Conservation (phyloP, 1,284 basidiomycete species). For the Ceratobasidium sp. region DNA sequence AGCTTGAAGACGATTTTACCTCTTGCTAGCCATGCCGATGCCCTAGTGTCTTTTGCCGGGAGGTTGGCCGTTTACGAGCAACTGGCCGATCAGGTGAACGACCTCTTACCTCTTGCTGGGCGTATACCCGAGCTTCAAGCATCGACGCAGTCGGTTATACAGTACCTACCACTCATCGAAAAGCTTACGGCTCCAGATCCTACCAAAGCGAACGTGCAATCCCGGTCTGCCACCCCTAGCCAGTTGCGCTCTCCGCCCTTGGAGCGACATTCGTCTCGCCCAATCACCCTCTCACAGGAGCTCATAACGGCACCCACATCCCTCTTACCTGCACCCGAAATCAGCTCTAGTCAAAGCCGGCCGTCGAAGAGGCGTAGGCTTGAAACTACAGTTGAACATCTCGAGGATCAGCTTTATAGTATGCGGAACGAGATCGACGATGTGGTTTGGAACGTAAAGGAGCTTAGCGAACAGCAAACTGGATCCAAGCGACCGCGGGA, state of each 20-base stretch:
- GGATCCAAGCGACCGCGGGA: conserved; percentile 4
- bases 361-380: conserved; percentile 8
- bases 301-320: background rate
- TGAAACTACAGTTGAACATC: conserved; percentile 5
- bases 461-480: background rate
- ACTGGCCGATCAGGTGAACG: conserved; percentile 5
- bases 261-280: background rate
- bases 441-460: conserved; percentile 8
- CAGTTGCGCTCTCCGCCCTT: background rate
- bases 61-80: background rate
- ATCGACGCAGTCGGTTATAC: background rate
- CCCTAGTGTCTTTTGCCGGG: background rate
- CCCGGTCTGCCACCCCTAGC: background rate
- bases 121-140: conserved; percentile 15
- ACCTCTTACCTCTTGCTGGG: background rate
- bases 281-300: background rate
- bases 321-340: conserved; percentile 6
- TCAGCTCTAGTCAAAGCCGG: background rate
- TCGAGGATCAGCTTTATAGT: conserved; percentile 9
- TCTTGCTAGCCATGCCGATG: background rate
- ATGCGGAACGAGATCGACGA: conserved; percentile 17
- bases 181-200: background rate
- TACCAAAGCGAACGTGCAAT: background rate
- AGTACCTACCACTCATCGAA: too few relatives aligned
- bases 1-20: conserved; percentile 1